Evolutionary conservation across 768 basidiomycete genomes (phyloP), one percentile per base, ranked within the genome.

Genomic region (Mycena capillaripes): DNA sequence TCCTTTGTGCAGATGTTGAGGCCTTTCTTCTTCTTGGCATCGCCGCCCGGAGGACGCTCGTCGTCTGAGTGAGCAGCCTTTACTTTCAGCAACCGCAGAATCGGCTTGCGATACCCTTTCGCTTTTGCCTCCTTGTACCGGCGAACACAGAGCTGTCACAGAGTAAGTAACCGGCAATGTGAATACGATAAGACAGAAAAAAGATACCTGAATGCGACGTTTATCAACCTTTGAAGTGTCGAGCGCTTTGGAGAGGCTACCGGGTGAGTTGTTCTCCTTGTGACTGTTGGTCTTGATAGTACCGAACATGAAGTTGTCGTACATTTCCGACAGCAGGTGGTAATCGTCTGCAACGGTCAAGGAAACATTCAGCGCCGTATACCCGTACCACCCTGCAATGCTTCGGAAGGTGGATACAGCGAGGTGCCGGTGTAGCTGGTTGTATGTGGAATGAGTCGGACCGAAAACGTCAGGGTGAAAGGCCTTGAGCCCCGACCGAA

Each of bases 391-490:
- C n/a, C n/a, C n/a, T n/a, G n/a, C n/a, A 57, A 55, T 42, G 19
- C 46, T 21, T 50, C 53, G 50, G 40, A 70, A 63, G 17, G 59
- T 62, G 11, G 69, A 55, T 19, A 63, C 42, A 10, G 60, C 60
- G 23, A 70, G 25, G 38, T 70, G 69, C 21, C 69, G 52, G 50
- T 70, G 69, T 21, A 63, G 52, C 25, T 63, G 60, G 53, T 70
- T 70, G 60, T 70, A 70, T 42, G 34, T 25, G 9, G 69, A 70
- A 12, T 55, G 57, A 19, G 57, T 44, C 12, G 57, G 57, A 36
- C n/a, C n/a, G n/a, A n/a, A n/a, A n/a, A n/a, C n/a, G n/a, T n/a
- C n/a, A n/a, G n/a, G n/a, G n/a, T n/a, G 38, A 34, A 69, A 69
- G 27, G 42, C 30, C 34, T 63, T 46, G 8, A 63, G 61, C 11